Conservation (phyloP, 441 rosid genomes). For the Populus hybrid region DNA sequence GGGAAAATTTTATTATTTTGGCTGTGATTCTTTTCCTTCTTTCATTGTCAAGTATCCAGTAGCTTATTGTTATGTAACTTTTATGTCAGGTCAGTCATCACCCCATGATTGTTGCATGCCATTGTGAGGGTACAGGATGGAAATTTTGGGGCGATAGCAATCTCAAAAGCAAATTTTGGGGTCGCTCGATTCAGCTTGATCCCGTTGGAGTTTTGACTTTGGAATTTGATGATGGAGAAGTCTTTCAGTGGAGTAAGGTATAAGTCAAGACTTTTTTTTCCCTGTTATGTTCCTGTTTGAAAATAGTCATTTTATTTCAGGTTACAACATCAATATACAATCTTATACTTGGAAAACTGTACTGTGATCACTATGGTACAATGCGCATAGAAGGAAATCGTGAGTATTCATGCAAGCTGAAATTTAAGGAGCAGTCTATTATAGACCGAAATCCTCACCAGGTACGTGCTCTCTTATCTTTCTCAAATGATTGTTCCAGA, state of each 20-base stretch:
- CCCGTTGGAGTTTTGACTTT: constrained; percentile 77
- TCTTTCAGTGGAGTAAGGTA: constrained; percentile 86
- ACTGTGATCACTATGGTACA: constrained; percentile 91
- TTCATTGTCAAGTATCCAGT: not conserved
- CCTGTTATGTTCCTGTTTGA: not conserved
- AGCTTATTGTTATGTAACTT: constrained; percentile 17
- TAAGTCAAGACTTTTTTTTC: not conserved
- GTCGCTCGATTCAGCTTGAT: constrained; percentile 87
- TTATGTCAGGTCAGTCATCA: constrained; percentile 88
- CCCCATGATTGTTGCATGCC: constrained; percentile 89
- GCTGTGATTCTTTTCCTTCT: not conserved
- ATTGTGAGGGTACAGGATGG: constrained; percentile 93
- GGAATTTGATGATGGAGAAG: constrained; percentile 85
- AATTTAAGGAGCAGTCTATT: constrained; percentile 87
- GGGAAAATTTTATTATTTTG: not conserved
- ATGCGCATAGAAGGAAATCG: constrained; percentile 71
- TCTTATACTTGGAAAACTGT: constrained; percentile 81
- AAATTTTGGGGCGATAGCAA: constrained; percentile 91
- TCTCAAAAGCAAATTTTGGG: constrained; percentile 91
- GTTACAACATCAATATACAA: constrained; percentile 91
- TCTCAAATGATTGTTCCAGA: not conserved
- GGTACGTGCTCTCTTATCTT: constrained; percentile 34
- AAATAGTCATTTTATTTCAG: constrained; percentile 32
- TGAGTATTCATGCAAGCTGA: constrained; percentile 74
- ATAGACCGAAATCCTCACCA: constrained; percentile 91